Evolutionary conservation across 345 rosid species (phyloP), one percentile per base, ranked within the genome.

Genomic region (Lepidium aucheri): DNA sequence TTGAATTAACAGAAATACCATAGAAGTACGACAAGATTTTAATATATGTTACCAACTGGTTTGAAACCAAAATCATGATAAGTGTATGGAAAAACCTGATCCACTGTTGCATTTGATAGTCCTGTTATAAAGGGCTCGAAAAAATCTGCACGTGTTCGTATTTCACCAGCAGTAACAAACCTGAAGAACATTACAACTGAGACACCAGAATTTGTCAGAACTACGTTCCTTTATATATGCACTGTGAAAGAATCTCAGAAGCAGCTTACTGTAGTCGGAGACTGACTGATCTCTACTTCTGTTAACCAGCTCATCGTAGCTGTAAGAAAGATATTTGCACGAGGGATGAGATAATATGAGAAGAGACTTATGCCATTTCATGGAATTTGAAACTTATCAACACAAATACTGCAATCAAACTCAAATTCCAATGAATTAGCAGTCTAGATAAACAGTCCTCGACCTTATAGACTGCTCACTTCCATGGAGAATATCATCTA

Each of bases 101-200:
- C 95, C 55, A 95, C 96, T 26, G 97, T 81, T 53, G 95, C 34
- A 59, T 84, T 91, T 18, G 97, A 77, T 62, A 95, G 69, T 69
- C 97, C 99, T 74, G 84, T 47, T 61, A 95, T 76, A 56, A 95
- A 95, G 43, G 97, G 99, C 79, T 85, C 96, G 57, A 89, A 91
- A 75, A 95, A 95, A 15, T 87, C 91, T 0, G 91, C 75, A 43
- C 96, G 97, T 44, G 81, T 91, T 61, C 86, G 82, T 72, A 95
- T 89, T 72, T 95, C 97, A 42, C 95, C 97, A 69, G 99, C 80
- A 51, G 97, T 89, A 66, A 95, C 97, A 79, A 95, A 95, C 79
- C 99, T 95, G 84, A 95, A 89, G 80, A 95, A 95, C 99, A 95
- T 95, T 61, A 95, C 99, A 78, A 89, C 99, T 95, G 76, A 73